phyloP scores from a whole-genome alignment of 1,284 basidiomycete species.

The Meira miltonrushii region DNA sequence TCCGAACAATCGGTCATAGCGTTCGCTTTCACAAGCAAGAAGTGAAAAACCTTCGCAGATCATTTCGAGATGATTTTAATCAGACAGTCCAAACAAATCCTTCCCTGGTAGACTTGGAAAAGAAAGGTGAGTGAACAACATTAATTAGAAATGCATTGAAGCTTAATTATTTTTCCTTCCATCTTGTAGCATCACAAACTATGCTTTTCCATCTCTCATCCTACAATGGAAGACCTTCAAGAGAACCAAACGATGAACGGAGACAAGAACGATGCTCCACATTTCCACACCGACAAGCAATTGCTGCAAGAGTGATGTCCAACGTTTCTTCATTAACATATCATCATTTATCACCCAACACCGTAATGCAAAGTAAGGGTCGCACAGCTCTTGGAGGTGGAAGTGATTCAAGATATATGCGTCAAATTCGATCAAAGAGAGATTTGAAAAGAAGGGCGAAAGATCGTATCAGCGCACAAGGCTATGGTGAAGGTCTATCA shows the following conservation, averaged over 20 bases:
- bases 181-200: not conserved
- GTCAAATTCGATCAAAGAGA: conserved; percentile 1
- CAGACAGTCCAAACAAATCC: not conserved
- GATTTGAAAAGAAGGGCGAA: not conserved
- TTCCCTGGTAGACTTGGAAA: not conserved
- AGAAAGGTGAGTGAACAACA: not conserved
- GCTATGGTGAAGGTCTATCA: too few relatives aligned
- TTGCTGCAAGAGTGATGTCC: not conserved
- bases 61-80: not conserved
- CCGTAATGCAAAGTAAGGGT: not conserved
- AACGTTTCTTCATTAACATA: conserved; percentile 2
- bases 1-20: not conserved
- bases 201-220: conserved; percentile 2
- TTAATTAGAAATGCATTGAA: not conserved
- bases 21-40: not conserved
- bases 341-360: conserved; percentile 4
- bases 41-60: not conserved
- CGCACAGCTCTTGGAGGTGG: not conserved
- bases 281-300: too few relatives aligned
- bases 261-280: not conserved
- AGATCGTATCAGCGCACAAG: too few relatives aligned
- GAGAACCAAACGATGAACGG: not conserved
- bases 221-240: conserved; percentile 1
- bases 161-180: not conserved
- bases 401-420: not conserved